These are phyloP conservation scores for Pseudogymnoascus sp. DNA, from an alignment of 2,329 filamentous ascomycete species.

Conservation along the genomic window DNA sequence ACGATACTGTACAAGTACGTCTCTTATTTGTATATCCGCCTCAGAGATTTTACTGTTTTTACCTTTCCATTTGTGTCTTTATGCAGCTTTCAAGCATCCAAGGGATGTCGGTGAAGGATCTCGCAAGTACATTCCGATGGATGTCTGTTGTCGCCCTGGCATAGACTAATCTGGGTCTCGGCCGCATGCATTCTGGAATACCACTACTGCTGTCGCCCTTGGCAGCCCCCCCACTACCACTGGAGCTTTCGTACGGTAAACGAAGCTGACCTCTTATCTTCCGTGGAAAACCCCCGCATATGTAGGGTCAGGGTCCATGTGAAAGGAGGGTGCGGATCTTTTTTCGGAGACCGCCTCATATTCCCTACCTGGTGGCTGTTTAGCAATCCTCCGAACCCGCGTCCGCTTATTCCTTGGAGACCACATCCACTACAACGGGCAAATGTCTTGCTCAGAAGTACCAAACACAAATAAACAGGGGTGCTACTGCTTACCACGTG, in stretches of 20 bases:
- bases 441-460: background rate
- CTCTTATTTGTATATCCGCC: background rate
- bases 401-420: background rate
- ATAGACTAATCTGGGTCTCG: background rate
- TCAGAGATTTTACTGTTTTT: background rate
- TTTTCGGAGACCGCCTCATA: slow-evolving; percentile 1
- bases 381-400: background rate
- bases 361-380: background rate
- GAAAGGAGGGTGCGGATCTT: background rate
- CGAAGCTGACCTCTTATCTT: background rate
- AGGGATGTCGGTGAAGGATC: background rate
- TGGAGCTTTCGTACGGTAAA: background rate
- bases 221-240: background rate
- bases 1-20: background rate
- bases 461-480: slow-evolving; percentile 1
- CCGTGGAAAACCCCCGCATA: background rate
- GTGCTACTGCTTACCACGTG: background rate
- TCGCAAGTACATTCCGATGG: background rate
- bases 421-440: background rate
- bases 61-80: background rate
- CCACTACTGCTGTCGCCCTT: background rate
- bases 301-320: background rate
- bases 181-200: background rate
- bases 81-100: background rate
- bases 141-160: background rate